Percentiles rank a stretch among this genome's conserved stretches.
phyloP scores from a whole-genome alignment of 305 asterid genomes.

The Solanum aculeatissimum region DNA sequence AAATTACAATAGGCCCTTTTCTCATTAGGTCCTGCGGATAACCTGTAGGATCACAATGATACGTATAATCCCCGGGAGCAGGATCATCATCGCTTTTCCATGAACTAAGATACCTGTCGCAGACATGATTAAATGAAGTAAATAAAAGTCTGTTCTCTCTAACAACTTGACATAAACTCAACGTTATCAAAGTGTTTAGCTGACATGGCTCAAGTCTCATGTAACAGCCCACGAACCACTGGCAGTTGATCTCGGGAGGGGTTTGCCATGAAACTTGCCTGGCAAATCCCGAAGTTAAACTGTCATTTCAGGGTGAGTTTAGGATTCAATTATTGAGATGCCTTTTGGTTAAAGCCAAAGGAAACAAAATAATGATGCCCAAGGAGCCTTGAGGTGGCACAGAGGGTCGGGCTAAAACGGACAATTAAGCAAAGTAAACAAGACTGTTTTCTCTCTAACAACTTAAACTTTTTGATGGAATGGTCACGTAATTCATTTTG shows the following conservation, averaged over 20 bases:
- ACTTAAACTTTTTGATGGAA: not conserved
- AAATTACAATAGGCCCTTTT: not conserved
- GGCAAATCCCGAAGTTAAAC: not conserved
- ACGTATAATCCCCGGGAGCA: constrained; percentile 14
- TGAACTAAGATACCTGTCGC: not conserved
- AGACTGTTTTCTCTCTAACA: not conserved
- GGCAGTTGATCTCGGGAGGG: not conserved
- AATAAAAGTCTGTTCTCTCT: not conserved
- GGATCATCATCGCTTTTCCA: constrained; percentile 21
- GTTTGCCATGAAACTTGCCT: not conserved
- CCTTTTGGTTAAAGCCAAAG: not conserved
- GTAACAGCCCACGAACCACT: not conserved
- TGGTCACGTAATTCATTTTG: too few species aligned
- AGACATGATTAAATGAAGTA: not conserved
- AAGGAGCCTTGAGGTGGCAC: not conserved
- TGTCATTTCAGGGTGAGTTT: not conserved
- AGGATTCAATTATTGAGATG: not conserved
- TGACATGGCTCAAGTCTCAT: not conserved
- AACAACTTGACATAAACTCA: not conserved
- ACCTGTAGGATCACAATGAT: constrained; percentile 6
- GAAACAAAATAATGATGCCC: not conserved
- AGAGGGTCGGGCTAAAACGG: too few species aligned
- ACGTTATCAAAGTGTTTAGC: not conserved
- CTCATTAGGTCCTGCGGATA: constrained; percentile 1
- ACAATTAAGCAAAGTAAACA: not conserved